Percentiles rank a stretch among this genome's conserved stretches.
Evolutionary conservation across 495 filamentous ascomycete species (phyloP).

Genomic region (Stereocaulon alpinum): DNA sequence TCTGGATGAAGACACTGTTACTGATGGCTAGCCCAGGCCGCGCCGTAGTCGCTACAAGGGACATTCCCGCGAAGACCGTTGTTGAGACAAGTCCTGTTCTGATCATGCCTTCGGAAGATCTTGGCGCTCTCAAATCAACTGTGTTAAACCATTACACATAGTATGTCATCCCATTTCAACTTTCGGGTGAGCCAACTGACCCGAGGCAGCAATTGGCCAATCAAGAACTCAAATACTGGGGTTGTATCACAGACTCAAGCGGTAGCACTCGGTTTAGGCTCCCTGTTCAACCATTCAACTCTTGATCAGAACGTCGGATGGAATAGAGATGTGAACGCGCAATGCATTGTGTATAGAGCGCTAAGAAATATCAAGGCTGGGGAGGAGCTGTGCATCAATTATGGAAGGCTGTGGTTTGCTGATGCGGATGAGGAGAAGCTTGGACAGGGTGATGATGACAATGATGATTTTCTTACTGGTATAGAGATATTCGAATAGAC

Average conservation of each 20-base stretch:
- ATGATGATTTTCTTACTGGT: neutral
- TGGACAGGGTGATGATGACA: slow-evolving; percentile 1
- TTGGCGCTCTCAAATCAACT: slow-evolving; percentile 39
- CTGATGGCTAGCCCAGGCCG: slow-evolving; percentile 32
- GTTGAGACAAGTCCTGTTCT: slow-evolving; percentile 45
- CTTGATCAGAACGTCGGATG: slow-evolving; percentile 44
- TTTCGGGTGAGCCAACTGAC: neutral
- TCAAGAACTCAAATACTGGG: slow-evolving; percentile 15
- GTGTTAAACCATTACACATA: slow-evolving; percentile 47
- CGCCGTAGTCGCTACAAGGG: slow-evolving; percentile 38
- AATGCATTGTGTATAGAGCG: slow-evolving; percentile 39
- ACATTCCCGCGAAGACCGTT: slow-evolving; percentile 38
- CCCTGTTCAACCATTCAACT: slow-evolving; percentile 48
- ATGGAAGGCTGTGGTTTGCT: slow-evolving; percentile 44
- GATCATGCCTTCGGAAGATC: slow-evolving; percentile 37
- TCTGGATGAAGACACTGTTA: slow-evolving; percentile 23
- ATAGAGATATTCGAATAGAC: neutral
- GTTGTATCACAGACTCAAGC: slow-evolving; percentile 33
- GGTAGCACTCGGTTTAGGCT: slow-evolving; percentile 45
- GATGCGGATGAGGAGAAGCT: slow-evolving; percentile 33
- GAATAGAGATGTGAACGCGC: slow-evolving; percentile 34
- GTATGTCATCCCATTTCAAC: slow-evolving; percentile 25
- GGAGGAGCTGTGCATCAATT: slow-evolving; percentile 49
- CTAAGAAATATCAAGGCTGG: slow-evolving; percentile 39
- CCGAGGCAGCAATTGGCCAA: slow-evolving; percentile 32